Evolutionary conservation across 1,284 basidiomycete genomes (phyloP), one percentile per base, ranked within the genome.

Genomic region (Testicularia cyperi): DNA sequence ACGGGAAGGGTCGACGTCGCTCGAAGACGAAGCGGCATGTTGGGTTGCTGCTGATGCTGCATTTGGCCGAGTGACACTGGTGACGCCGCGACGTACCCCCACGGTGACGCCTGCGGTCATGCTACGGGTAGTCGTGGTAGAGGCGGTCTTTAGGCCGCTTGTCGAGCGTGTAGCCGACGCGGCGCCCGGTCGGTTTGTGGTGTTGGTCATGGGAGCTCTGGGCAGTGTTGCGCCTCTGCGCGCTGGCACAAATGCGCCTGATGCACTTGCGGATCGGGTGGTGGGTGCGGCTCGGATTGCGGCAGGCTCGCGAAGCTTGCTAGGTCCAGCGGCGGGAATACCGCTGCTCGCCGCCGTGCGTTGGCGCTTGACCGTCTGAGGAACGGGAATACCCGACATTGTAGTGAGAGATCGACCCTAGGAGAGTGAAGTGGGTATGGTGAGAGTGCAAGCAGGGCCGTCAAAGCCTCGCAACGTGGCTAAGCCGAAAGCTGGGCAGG

Each of bases 351-450:
- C 53, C 6, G 44, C 30, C 10, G 53, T 41, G 23, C 54, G 54
- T 24, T 58, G 60, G 28, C 60, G 54, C 16, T 64, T 64, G 28
- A 53, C 54, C 12, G 60, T 48, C 42, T 64, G 60, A 24, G 60
- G 60, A 15, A 64, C 49, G 18, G 60, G 60, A 19, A 64, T 64
- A 31, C 49, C 51, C 12, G 60, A 64, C 54, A 64, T 58, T n/a
- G n/a, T n/a, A 22, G 16, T 36, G 33, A 9, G n/a, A 19, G 21
- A 18, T 10, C 6, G 24, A 13, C 10, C 24, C 6, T 26, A 16
- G 34, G 19, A 18, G 23, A 10, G 18, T 37, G 4, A 18, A 18
- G 15, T 13, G 9, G 27, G 14, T 13, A 15, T 3, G 27, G 27
- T n/a, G 14, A 16, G 15, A 34, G 9, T n/a, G n/a, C n/a, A n/a